Base-by-base conservation (phyloP, 1,139 yeast genomes). In the Debaryomyces singareniensis region DNA sequence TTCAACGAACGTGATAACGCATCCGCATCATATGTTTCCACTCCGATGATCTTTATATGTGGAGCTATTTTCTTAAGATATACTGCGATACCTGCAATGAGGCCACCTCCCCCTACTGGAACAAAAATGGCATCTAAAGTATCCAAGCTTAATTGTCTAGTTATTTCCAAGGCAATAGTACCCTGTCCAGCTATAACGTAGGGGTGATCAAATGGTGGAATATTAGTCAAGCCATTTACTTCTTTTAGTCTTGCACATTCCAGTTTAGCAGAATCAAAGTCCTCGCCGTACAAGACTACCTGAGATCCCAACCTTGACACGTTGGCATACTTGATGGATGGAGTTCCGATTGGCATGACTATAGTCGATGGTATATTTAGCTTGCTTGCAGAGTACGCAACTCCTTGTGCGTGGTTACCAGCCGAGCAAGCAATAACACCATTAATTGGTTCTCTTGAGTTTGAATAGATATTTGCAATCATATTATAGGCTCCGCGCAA, bases 161-260 rank as follows among this genome's bases (percentile, higher is more conserved):
- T 64, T 20, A 91, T 64, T 57, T 91, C 99, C 71, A 89, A 73
- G 2, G 96, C 98, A 39, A 89, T 78, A 21, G 99, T 91, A 35
- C 97, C 99, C 58, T 91, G 99, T 20, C 99, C 99, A n/a, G 99
- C 98, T 57, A 91, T 86, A 40, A 93, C 96, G 45, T 81, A 86
- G 2, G 99, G 99, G 52, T 91, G 96, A 51, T 91, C 94, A 52
- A 91, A 91, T 1, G 99, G 99, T 9, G 98, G 98, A 27, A 91
- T 84, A 46, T 87, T 82, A 7, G 93, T 80, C 45, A 85, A 67
- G 15, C 86, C 89, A 38, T 86, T 73, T 45, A 78, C 74, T 16
- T 62, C 59, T 22, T 82, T 63, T 35, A 91, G 60, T 35, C 95
- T 65, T 2, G 71, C 71, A 57, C 98, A 91, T 55, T 91, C 97